Evolutionary conservation across 164 flowering plant species (phyloP), one percentile per base, ranked within the genome.

Genomic region (Tetracentron sinense): DNA sequence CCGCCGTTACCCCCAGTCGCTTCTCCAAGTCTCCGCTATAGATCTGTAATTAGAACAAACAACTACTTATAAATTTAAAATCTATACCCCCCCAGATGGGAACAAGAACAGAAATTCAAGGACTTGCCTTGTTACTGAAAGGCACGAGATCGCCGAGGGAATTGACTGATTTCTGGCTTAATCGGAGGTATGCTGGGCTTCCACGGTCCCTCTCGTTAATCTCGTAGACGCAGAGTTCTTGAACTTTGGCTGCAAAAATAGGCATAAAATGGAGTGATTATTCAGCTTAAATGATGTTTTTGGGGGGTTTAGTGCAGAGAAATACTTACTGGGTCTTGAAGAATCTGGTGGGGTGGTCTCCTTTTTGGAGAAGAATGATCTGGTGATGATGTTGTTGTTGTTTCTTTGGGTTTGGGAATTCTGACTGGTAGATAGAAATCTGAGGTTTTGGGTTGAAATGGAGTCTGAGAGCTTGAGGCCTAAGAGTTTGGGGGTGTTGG

Each of bases 131-230:
- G 87, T 84, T 84, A 55, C 64, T 72, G 77, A 87, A 85, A 0
- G 93, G 87, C 4, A 85, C 84, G 22, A 87, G 84, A 71, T 87
- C 90, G 23, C 90, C 92, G 0, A 87, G 84, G 1, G 86, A 54
- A 68, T 78, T 75, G 28, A 71, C 78, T 0, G 57, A 25, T 63
- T 85, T 83, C 59, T 83, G 58, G 68, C 90, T 85, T 21, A 85
- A 74, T 7, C 69, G 70, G 15, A 87, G 83, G 74, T 69, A 73
- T 0, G 88, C 87, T 0, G 93, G 93, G 79, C 93, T 87, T 14
- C 78, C 80, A 31, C 93, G 68, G 72, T 87, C 90, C 16, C 81
- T 63, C 69, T 87, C 94, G 71, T 87, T 87, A 57, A 87, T 75
- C 74, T 85, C 94, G 47, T 85, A 87, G 47, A 87, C 87, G 59